Percentiles rank a stretch among this genome's conserved stretches.
These are phyloP conservation scores for Populus tremula DNA, from an alignment of 345 rosid species.

Conservation along the genomic window DNA sequence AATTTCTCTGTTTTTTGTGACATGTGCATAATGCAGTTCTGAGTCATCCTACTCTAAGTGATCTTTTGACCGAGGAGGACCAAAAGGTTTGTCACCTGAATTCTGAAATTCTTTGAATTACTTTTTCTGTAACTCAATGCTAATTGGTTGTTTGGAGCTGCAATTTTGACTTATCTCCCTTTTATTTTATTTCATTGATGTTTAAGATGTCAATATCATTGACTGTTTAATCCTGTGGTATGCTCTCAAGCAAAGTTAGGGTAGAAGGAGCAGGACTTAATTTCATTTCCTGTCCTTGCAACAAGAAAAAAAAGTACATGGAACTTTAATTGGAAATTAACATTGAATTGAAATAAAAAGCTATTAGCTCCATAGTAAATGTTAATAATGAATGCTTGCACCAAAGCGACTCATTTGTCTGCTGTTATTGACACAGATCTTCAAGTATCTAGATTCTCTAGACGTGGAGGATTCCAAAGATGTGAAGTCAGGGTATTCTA, in stretches of 20 bases:
- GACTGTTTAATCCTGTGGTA: background rate
- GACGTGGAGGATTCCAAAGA: constrained; percentile 31
- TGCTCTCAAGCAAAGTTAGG: background rate
- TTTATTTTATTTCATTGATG: background rate
- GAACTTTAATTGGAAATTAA: background rate
- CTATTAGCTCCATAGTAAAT: background rate
- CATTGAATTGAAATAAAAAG: background rate
- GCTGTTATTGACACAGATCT: constrained; percentile 12
- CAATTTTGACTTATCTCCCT: background rate
- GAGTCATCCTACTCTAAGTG: constrained; percentile 25
- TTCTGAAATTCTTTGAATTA: background rate
- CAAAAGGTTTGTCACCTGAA: constrained; percentile 16
- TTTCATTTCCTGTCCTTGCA: background rate
- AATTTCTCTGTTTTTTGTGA: background rate
- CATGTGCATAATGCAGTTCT: constrained; percentile 16
- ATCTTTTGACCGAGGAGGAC: constrained; percentile 23
- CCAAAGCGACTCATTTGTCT: background rate
- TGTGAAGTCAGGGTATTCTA: constrained; percentile 25
- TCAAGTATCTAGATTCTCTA: constrained; percentile 24
- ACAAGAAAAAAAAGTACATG: background rate
- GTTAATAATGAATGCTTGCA: background rate
- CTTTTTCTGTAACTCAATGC: no score
- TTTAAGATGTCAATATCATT: background rate
- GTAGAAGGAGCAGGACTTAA: background rate
- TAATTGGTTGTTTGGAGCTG: background rate